phyloP scores from a whole-genome alignment of 2,329 filamentous ascomycete genomes.

The Tolypocladium guangdongense region DNA sequence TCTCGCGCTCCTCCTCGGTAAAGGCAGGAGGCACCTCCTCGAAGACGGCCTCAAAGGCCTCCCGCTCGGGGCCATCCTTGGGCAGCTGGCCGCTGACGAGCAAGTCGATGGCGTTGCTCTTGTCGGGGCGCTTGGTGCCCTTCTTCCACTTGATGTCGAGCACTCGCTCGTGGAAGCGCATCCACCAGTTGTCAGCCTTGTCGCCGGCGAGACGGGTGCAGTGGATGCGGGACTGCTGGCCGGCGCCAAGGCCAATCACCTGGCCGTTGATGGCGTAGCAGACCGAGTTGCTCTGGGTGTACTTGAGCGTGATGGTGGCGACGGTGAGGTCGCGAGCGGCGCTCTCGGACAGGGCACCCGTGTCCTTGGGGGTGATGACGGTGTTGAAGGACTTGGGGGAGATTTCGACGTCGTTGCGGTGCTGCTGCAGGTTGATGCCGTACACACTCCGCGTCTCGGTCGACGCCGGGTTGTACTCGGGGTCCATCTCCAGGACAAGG shows the following conservation, averaged over 20 bases:
- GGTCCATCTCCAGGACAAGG: slow-evolving; percentile 89
- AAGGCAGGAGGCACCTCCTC: slow-evolving; percentile 80
- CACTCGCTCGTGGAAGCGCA: slow-evolving; percentile 89
- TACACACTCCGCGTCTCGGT: slow-evolving; percentile 82
- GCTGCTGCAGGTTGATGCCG: slow-evolving; percentile 78
- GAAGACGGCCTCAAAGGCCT: slow-evolving; percentile 80
- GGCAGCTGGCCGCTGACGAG: slow-evolving; percentile 86
- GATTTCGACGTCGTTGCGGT: slow-evolving; percentile 86
- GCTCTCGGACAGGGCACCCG: slow-evolving; percentile 59
- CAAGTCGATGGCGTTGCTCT: slow-evolving; percentile 96
- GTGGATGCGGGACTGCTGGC: slow-evolving; percentile 96
- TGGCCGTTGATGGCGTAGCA: slow-evolving; percentile 95
- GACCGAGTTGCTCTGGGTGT: slow-evolving; percentile 97
- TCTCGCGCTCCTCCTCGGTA: slow-evolving; percentile 70
- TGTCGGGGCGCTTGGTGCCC: slow-evolving; percentile 90
- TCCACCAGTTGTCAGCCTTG: slow-evolving; percentile 99
- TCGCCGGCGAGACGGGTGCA: slow-evolving; percentile 95
- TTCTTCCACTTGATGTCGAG: slow-evolving; percentile 92
- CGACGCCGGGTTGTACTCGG: slow-evolving; percentile 69
- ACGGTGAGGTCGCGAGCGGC: slow-evolving; percentile 86
- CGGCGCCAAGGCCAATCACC: slow-evolving; percentile 85
- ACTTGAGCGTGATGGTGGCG: slow-evolving; percentile 94
- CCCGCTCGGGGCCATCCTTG: slow-evolving; percentile 70
- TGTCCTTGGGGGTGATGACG: slow-evolving; percentile 78
- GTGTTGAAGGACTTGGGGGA: slow-evolving; percentile 74